These are phyloP conservation scores for Solioccasus polychromus DNA, from an alignment of 768 basidiomycete species.

Conservation along the genomic window DNA sequence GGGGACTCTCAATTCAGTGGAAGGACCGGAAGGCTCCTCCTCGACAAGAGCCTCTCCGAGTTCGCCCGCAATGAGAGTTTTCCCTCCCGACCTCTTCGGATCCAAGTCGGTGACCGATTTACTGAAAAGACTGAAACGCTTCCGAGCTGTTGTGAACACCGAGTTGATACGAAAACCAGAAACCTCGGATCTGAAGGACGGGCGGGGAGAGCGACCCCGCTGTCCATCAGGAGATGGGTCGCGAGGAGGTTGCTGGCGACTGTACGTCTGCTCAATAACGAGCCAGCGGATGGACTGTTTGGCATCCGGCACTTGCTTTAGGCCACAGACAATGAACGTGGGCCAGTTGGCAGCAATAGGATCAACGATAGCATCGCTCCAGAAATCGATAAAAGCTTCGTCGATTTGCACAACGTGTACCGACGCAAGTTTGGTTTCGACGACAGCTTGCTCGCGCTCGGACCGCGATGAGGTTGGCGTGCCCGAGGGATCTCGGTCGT, in stretches of 20 bases:
- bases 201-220: conserved; percentile 39
- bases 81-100: conserved; percentile 32
- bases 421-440: conserved; percentile 40
- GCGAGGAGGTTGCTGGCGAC: conserved; percentile 31
- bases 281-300: conserved; percentile 53
- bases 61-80: conserved; percentile 52
- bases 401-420: conserved; percentile 55
- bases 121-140: conserved; percentile 63
- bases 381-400: conserved; percentile 82
- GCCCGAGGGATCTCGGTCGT: conserved; percentile 14
- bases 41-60: conserved; percentile 68
- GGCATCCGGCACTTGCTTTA: conserved; percentile 39
- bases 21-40: conserved; percentile 35
- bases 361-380: conserved; percentile 72
- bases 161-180: conserved; percentile 36
- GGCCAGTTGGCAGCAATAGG: conserved; percentile 66
- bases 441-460: conserved; percentile 9
- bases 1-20: conserved; percentile 31
- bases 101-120: conserved; percentile 20
- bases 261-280: conserved; percentile 63
- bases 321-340: conserved; percentile 65
- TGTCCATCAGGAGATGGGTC: conserved; percentile 24
- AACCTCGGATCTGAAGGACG: conserved; percentile 43
- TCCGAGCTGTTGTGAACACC: conserved; percentile 50
- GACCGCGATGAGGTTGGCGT: conserved; percentile 19